Evolutionary conservation across 495 filamentous ascomycete genomes (phyloP), one percentile per base, ranked within the genome.

Genomic region (Penicillium crystallinum): DNA sequence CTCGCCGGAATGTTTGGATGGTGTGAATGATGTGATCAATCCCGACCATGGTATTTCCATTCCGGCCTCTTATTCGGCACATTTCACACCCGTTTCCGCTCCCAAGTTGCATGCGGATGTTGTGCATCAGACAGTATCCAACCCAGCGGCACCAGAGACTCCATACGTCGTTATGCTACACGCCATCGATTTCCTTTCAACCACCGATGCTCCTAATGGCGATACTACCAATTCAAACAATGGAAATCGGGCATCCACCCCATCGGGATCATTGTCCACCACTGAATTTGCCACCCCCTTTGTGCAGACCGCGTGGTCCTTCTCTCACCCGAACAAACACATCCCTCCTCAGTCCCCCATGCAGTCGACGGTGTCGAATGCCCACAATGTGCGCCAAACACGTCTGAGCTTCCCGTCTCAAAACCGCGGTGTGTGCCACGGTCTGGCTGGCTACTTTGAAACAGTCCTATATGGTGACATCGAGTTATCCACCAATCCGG

Each of bases 101-200:
- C 95, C 95, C 0, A 86, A 86, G 44, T 75, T 99, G 49, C 82
- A 89, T 66, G 81, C 87, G 19, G 91, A 97, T 61, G 82, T 97
- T 56, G 69, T 76, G 38, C 67, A 77, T 23, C 81, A 89, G 44
- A 61, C 70, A 3, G 61, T 73, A 14, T 77, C 71, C 12, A 90
- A 92, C 58, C 67, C 81, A 1, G 78, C 78, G n/a, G 88, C 86
- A 9, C 83, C 84, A 38, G 82, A 92, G 53, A 90, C 86, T 0
- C 90, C 90, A 8, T 97, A 92, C 70, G 93, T 99, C 4, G 90
- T 96, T 44, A 89, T 93, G 77, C 75, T 99, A 12, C 91, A 95
- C 63, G 84, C 87, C 3, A 77, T 93, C 49, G 91, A 97, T 69
- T 95, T 81, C 55, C 83, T 96, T 30, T 79, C 76, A 12, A 75